phyloP scores from a whole-genome alignment of 1,139 yeast genomes.

The Debaryomyces coudertii region DNA sequence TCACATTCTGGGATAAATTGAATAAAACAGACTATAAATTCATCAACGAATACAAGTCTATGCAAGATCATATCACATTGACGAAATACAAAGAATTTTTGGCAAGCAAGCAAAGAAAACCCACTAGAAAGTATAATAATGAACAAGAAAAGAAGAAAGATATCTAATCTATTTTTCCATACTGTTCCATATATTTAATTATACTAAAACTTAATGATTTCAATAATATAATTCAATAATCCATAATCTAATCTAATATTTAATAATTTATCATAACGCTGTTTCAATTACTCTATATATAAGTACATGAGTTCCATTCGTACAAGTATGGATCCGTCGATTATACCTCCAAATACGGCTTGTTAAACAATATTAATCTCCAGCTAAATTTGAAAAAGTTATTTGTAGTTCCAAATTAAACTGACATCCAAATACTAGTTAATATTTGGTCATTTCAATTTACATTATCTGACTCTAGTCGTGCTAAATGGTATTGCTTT shows the following conservation, averaged over 20 bases:
- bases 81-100: slow-evolving; percentile 65
- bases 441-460: too few relatives aligned
- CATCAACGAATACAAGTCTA: slow-evolving; percentile 57
- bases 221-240: not conserved
- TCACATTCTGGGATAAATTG: slow-evolving; percentile 85
- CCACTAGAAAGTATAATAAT: slow-evolving; percentile 1
- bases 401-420: too few relatives aligned
- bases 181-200: not conserved
- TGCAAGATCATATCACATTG: slow-evolving; percentile 62
- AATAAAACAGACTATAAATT: slow-evolving; percentile 75
- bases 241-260: not conserved
- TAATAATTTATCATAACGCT: not conserved
- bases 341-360: too few relatives aligned
- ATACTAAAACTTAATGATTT: not conserved
- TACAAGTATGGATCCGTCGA: too few relatives aligned
- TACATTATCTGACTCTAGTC: too few relatives aligned
- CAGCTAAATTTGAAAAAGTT: not conserved
- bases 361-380: too few relatives aligned
- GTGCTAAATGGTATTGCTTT: too few relatives aligned
- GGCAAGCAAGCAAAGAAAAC: slow-evolving; percentile 35
- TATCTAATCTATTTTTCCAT: slow-evolving; percentile 1
- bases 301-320: too few relatives aligned
- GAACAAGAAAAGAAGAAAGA: slow-evolving; percentile 13
- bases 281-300: not conserved
- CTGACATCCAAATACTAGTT: too few relatives aligned